Conservation (phyloP, 257 asterid species). For the Nyctanthes arbortristis region DNA sequence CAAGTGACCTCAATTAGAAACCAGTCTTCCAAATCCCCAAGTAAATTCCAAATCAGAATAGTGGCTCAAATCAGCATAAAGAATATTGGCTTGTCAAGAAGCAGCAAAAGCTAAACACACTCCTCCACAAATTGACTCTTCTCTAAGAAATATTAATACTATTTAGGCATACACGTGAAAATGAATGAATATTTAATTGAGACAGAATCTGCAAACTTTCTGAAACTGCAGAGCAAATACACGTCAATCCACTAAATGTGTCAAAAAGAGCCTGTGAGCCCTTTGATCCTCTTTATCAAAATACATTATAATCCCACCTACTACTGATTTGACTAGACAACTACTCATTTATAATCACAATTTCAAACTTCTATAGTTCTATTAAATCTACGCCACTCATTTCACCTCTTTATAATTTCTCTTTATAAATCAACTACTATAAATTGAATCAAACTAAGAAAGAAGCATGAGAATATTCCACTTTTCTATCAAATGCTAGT, state of each 20-base stretch:
- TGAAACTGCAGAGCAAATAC: background rate
- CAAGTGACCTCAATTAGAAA: background rate
- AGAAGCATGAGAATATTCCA: background rate
- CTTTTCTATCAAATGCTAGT: background rate
- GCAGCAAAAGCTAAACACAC: background rate
- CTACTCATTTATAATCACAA: no score
- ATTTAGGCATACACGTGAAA: background rate
- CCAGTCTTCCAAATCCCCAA: background rate
- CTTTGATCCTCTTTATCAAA: no score
- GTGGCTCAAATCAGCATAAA: background rate
- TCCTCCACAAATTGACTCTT: background rate
- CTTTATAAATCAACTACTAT: no score
- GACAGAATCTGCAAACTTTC: conserved; percentile 13
- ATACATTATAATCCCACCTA: no score
- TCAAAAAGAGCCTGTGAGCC: background rate
- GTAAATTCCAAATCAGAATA: background rate
- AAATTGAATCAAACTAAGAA: no score
- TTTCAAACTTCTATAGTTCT: no score
- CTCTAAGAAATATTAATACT: background rate
- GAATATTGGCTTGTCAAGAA: background rate
- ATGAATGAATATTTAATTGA: background rate
- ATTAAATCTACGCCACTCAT: no score
- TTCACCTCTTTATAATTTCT: no score
- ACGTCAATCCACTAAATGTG: conserved; percentile 8
- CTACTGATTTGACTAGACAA: no score